Percentiles rank a stretch among this genome's conserved stretches.
phyloP scores from a whole-genome alignment of 805 yeast genomes.

The Kodamaea neixiangensis region DNA sequence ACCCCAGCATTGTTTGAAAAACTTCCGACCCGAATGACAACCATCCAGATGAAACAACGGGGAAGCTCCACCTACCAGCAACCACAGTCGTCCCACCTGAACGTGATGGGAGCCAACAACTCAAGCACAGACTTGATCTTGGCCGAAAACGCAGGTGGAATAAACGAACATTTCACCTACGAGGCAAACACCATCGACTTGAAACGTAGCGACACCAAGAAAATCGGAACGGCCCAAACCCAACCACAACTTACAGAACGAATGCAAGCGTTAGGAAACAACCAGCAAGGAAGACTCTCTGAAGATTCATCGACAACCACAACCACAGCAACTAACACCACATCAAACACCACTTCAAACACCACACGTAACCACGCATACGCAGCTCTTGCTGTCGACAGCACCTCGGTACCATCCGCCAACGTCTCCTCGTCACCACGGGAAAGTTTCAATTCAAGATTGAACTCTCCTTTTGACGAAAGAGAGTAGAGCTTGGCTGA shows the following conservation, averaged over 20 bases:
- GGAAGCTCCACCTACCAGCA: constrained; percentile 1
- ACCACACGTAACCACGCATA: constrained; percentile 1
- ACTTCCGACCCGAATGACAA: constrained; percentile 36
- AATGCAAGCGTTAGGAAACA: neutral
- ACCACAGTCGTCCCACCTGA: constrained; percentile 4
- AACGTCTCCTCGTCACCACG: neutral
- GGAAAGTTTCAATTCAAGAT: neutral
- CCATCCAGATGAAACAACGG: constrained; percentile 22
- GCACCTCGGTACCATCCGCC: neutral
- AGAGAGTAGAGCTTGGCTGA: constrained; percentile 1
- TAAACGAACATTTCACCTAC: constrained; percentile 36
- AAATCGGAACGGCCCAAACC: neutral
- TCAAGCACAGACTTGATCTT: constrained; percentile 29
- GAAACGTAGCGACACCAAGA: constrained; percentile 1
- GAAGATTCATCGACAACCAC: neutral
- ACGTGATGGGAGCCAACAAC: constrained; percentile 17
- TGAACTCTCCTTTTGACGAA: constrained; percentile 4
- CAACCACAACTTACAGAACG: constrained; percentile 1
- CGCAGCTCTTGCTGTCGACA: neutral
- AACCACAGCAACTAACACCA: neutral
- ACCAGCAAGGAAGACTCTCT: neutral
- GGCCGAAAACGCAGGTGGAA: constrained; percentile 20
- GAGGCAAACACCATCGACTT: constrained; percentile 15
- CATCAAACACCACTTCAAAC: neutral
- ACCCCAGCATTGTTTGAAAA: constrained; percentile 39